These are phyloP conservation scores for Podaxis carcinomalis DNA, from an alignment of 768 basidiomycete species.

Conservation along the genomic window DNA sequence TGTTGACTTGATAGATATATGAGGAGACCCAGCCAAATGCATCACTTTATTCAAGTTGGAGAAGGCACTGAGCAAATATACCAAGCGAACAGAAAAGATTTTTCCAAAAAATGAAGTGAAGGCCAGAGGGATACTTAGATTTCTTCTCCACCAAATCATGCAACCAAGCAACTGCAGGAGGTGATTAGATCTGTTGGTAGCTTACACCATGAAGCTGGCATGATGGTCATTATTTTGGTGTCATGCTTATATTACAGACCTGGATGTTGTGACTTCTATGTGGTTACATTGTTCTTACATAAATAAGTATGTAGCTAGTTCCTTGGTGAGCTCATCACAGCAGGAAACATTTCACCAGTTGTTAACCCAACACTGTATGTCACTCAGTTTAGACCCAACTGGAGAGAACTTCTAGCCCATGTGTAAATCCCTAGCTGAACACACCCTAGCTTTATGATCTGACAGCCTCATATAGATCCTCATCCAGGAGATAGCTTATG, in stretches of 20 bases:
- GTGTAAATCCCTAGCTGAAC: not conserved
- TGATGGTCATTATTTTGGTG: not conserved
- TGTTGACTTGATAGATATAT: slow-evolving; percentile 11
- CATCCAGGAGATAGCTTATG: not conserved
- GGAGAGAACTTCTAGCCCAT: not conserved
- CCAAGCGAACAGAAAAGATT: not conserved
- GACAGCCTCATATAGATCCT: not conserved
- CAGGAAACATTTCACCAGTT: not conserved
- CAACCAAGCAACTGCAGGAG: not conserved
- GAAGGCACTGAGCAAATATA: slow-evolving; percentile 10
- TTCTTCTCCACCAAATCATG: slow-evolving; percentile 9
- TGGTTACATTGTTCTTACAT: no score
- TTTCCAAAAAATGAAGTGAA: not conserved
- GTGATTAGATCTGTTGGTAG: not conserved
- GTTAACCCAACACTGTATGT: not conserved
- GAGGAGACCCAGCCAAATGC: not conserved
- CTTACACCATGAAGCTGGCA: not conserved
- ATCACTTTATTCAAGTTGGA: slow-evolving; percentile 2
- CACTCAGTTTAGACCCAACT: no score
- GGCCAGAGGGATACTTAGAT: slow-evolving; percentile 6
- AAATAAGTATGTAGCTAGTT: no score
- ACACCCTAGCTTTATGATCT: not conserved
- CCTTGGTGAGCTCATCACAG: no score
- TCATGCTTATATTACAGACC: not conserved
- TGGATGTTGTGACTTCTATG: no score